Conservation (phyloP, 2,329 filamentous ascomycete species). For the Fusarium sp. region DNA sequence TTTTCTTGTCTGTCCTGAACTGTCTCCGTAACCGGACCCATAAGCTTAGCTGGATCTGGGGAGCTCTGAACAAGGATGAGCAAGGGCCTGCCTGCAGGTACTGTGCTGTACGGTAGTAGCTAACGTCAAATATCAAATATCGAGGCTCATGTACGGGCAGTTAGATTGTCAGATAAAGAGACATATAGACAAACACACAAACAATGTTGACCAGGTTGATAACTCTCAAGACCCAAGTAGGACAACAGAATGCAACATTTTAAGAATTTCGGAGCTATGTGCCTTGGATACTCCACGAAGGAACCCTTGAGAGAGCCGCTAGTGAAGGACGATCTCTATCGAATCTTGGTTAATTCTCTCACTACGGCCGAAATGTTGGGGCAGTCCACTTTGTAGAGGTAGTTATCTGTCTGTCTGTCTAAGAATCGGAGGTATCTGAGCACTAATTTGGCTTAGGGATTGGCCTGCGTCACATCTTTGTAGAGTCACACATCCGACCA, state of each 20-base stretch:
- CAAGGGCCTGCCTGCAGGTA: slow-evolving; percentile 6
- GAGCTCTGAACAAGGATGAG: slow-evolving; percentile 29
- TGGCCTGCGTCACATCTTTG: slow-evolving; percentile 20
- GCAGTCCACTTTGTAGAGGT: slow-evolving; percentile 6
- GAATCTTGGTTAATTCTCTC: slow-evolving; percentile 39
- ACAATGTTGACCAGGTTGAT: too few species aligned
- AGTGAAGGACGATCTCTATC: slow-evolving; percentile 34
- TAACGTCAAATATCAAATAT: background rate
- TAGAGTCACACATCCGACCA: slow-evolving; percentile 39
- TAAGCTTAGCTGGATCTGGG: slow-evolving; percentile 36
- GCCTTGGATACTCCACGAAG: slow-evolving; percentile 27
- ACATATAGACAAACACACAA: background rate
- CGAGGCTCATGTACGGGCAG: background rate
- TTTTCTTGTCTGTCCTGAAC: background rate
- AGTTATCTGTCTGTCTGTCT: background rate
- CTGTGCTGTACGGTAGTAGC: background rate
- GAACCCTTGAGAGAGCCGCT: slow-evolving; percentile 17
- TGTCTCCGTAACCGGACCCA: slow-evolving; percentile 32
- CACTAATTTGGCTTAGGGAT: slow-evolving; percentile 16
- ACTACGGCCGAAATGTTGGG: slow-evolving; percentile 44
- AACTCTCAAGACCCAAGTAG: background rate
- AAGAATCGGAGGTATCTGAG: slow-evolving; percentile 27
- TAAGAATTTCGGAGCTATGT: slow-evolving; percentile 1
- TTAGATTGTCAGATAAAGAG: background rate
- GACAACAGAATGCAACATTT: slow-evolving; percentile 1